These are phyloP conservation scores for Tulasnella sp. DNA, from an alignment of 768 basidiomycete species.

Conservation along the genomic window DNA sequence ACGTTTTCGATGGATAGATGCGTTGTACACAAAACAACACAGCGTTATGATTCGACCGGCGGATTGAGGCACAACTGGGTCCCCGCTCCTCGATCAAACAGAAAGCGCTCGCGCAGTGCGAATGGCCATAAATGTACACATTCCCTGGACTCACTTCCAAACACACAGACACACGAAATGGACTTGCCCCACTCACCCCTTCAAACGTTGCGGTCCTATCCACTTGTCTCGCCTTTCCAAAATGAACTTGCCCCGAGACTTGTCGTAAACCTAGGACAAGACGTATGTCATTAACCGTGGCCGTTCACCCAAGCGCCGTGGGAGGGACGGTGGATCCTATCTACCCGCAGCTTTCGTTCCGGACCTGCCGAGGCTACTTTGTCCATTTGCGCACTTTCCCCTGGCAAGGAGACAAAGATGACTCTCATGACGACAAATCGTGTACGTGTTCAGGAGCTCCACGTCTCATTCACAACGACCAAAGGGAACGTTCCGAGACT, in stretches of 20 bases:
- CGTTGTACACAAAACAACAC: neutral
- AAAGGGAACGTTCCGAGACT: neutral
- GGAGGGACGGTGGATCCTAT: neutral
- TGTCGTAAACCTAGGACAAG: neutral
- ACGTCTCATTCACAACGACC: neutral
- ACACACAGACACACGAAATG: neutral
- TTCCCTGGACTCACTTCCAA: neutral
- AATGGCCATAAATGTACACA: neutral
- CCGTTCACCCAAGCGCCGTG: neutral
- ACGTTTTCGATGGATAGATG: neutral
- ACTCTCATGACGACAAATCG: neutral
- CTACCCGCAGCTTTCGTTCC: neutral
- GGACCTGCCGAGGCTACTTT: neutral
- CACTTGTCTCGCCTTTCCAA: neutral
- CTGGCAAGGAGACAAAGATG: too few species aligned
- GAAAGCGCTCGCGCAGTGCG: neutral
- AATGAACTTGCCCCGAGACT: neutral
- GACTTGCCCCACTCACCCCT: neutral
- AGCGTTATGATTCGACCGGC: neutral
- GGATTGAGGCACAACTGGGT: neutral
- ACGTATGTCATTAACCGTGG: neutral
- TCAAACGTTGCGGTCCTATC: neutral
- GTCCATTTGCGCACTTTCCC: neutral
- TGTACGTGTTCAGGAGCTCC: neutral
- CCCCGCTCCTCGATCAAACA: neutral